Percentiles rank a stretch among this genome's conserved stretches.
phyloP scores from a whole-genome alignment of 1,139 yeast species.

The Diutina catenulata region DNA sequence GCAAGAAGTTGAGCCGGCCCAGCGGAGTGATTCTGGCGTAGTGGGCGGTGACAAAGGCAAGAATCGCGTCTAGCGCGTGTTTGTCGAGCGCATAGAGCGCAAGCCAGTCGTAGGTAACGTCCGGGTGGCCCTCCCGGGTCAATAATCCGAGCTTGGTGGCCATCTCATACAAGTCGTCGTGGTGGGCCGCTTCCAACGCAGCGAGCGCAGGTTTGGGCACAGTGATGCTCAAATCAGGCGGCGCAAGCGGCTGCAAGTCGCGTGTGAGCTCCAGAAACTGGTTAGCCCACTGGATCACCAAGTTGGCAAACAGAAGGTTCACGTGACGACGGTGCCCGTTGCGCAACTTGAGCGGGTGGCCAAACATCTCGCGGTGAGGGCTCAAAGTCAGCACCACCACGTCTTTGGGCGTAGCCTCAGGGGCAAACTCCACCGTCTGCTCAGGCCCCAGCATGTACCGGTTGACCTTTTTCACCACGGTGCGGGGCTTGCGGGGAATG shows the following conservation, averaged over 20 bases:
- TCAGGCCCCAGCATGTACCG: not conserved
- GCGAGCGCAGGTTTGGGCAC: not conserved
- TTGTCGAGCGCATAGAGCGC: not conserved
- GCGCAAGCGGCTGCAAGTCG: not conserved
- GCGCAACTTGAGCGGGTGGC: not conserved
- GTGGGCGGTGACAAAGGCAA: not conserved
- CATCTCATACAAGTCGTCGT: not conserved
- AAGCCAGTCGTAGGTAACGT: not conserved
- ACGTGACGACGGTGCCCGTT: not conserved
- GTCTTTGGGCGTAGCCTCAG: not conserved
- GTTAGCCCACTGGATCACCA: constrained; percentile 1
- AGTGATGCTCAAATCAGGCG: not conserved
- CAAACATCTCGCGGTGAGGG: not conserved
- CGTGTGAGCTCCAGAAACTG: not conserved
- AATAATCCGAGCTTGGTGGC: not conserved
- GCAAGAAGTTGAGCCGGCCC: not conserved
- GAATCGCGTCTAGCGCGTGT: not conserved
- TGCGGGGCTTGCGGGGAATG: not conserved
- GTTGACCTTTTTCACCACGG: not conserved
- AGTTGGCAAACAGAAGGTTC: not conserved
- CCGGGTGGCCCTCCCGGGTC: too few species aligned
- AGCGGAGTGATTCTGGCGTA: not conserved
- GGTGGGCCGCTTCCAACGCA: not conserved
- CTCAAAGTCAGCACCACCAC: not conserved
- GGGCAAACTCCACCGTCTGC: not conserved